These are phyloP conservation scores for Mrakia gelida DNA, from an alignment of 768 basidiomycete species.

Conservation along the genomic window DNA sequence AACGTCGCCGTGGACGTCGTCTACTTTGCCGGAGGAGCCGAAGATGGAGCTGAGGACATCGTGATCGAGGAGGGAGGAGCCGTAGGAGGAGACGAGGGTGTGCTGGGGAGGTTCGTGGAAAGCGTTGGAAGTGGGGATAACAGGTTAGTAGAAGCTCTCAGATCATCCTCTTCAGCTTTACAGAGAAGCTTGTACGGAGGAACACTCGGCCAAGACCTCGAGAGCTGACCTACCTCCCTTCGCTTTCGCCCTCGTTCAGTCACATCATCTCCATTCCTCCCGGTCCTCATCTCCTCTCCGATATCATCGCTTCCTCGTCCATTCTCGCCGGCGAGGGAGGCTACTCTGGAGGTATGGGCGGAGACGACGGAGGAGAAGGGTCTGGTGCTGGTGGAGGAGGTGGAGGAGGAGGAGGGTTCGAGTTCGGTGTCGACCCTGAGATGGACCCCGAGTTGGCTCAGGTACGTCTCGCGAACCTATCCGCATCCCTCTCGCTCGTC, in stretches of 20 bases:
- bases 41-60: conserved; percentile 10
- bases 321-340: conserved; percentile 73
- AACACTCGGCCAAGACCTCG: not conserved
- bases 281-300: conserved; percentile 69
- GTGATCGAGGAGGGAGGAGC: not conserved
- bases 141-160: conserved; percentile 55
- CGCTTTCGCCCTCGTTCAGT: conserved; percentile 46
- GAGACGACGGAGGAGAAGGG: conserved; percentile 42
- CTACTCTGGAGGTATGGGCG: conserved; percentile 41
- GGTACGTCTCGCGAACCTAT: conserved; percentile 50
- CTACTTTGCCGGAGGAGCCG: conserved; percentile 70
- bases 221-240: not conserved
- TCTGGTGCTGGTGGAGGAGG: conserved; percentile 42
- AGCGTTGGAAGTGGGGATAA: conserved; percentile 73
- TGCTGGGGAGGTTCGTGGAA: conserved; percentile 77
- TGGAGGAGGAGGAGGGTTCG: conserved; percentile 58
- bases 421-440: conserved; percentile 90
- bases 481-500: not conserved
- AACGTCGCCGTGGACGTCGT: conserved; percentile 93
- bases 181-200: too few species aligned
- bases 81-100: conserved; percentile 48
- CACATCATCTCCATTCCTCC: conserved; percentile 77
- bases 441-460: conserved; percentile 95
- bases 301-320: conserved; percentile 71
- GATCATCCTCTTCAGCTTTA: too few species aligned